Evolutionary conservation across 306 rosid genomes (phyloP), one percentile per base, ranked within the genome.

Genomic region (Prunus mongolica): DNA sequence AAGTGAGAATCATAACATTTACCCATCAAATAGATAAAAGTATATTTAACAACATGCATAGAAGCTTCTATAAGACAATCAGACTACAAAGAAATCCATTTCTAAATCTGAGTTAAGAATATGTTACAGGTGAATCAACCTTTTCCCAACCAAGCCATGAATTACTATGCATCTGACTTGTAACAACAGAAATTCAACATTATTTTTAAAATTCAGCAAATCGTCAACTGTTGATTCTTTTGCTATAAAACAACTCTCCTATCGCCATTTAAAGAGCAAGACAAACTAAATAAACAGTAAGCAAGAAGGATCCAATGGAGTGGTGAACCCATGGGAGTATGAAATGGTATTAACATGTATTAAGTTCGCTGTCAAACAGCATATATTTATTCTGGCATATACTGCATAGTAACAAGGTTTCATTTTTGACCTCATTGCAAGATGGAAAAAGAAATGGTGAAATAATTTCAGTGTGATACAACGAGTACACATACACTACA

Each of bases 1-100:
- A 62, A 81, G 12, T 57, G 68, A 32, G 75, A 69, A 69, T 61
- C 74, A 55, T 46, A 69, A 60, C 20, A 19, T 72, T 50, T 54
- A 55, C 44, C 74, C 27, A 46, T 72, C 64, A 71, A 52, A 47
- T 24, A 46, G 55, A 64, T 44, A 19, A 58, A 50, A 62, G 2
- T 45, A 34, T 19, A 8, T 56, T 20, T 13, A 15, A 27, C 73
- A 66, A 66, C 66, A 5, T 38, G n/a, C 47, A 15, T 3, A 71
- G 38, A 55, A 54, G 65, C 46, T 2, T 63, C 38, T 30, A 44
- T 15, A 52, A 15, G 22, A 16, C 22, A 52, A 52, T 7, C n/a
- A 52, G 58, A 52, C 22, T 13, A 18, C 9, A 4, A 52, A 52
- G 58, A 20, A 63, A 30, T 13, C 67, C 20, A 30, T 63, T 65